Evolutionary conservation across 805 yeast species (phyloP).

Genomic region (Wickerhamiella occidentalis): DNA sequence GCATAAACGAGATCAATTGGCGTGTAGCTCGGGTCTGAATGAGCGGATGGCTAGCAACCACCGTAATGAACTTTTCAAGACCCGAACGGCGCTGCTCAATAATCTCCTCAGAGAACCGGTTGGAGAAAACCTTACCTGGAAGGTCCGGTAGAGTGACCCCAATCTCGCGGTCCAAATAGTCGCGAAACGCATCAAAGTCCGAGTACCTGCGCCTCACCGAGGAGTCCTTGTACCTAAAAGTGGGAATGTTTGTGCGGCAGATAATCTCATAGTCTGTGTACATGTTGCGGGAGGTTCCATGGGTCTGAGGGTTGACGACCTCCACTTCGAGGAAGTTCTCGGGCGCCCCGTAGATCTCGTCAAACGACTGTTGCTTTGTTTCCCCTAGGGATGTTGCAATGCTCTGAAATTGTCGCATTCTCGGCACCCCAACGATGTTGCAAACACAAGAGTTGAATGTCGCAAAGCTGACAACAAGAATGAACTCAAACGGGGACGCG

Average conservation of each 20-base stretch:
- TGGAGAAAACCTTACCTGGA: constrained; percentile 77
- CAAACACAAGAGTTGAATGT: too few relatives aligned
- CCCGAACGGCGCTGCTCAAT: constrained; percentile 79
- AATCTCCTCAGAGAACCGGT: constrained; percentile 65
- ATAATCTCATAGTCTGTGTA: constrained; percentile 87
- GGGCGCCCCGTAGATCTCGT: constrained; percentile 84
- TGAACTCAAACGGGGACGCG: background rate
- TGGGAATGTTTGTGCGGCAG: constrained; percentile 85
- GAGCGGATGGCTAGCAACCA: constrained; percentile 86
- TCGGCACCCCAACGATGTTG: too few relatives aligned
- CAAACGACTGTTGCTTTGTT: constrained; percentile 23
- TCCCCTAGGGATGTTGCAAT: constrained; percentile 7
- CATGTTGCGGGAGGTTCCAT: constrained; percentile 48
- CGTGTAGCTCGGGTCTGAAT: constrained; percentile 70
- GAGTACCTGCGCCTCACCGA: constrained; percentile 76
- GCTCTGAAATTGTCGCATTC: constrained; percentile 3
- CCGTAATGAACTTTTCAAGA: constrained; percentile 59
- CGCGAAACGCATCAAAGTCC: constrained; percentile 75
- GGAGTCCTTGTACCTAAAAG: constrained; percentile 53
- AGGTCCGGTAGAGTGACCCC: constrained; percentile 74
- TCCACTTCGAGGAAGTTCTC: constrained; percentile 90
- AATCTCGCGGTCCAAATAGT: constrained; percentile 60
- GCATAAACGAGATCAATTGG: constrained; percentile 69
- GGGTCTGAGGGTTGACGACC: constrained; percentile 71
- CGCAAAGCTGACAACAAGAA: background rate